Conservation (phyloP, 257 asterid genomes). For the Solanum bukasovii region DNA sequence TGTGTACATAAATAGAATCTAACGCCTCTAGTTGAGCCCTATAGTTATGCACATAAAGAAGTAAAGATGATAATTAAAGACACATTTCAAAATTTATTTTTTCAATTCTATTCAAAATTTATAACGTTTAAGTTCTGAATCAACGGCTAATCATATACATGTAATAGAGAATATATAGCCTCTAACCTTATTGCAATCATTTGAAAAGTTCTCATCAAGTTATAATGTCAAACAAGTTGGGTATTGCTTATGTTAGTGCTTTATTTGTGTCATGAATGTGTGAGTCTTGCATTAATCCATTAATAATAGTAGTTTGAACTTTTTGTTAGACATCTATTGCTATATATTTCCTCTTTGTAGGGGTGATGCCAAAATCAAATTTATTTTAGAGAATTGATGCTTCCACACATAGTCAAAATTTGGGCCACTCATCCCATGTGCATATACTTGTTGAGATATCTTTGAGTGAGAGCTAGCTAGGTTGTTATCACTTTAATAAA, state of each 20-base stretch:
- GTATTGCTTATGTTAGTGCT: background rate
- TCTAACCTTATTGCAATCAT: background rate
- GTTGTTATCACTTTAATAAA: conserved; percentile 15
- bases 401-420: background rate
- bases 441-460: conserved; percentile 13
- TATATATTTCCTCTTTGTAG: background rate
- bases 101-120: background rate
- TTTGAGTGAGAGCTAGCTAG: background rate
- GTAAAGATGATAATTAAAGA: background rate
- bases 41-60: background rate
- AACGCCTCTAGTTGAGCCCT: background rate
- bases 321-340: background rate
- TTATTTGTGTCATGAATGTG: background rate
- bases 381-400: background rate
- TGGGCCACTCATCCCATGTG: conserved; percentile 30
- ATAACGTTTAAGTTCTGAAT: background rate
- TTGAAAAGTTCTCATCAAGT: conserved; percentile 3
- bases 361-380: background rate
- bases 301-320: background rate
- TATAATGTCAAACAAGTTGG: background rate
- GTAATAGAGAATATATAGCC: no score
- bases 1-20: background rate
- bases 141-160: background rate
- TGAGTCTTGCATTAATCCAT: background rate
- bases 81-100: background rate